These are phyloP conservation scores for Colletotrichum sansevieriae DNA, from an alignment of 2,329 filamentous ascomycete species.

Conservation along the genomic window DNA sequence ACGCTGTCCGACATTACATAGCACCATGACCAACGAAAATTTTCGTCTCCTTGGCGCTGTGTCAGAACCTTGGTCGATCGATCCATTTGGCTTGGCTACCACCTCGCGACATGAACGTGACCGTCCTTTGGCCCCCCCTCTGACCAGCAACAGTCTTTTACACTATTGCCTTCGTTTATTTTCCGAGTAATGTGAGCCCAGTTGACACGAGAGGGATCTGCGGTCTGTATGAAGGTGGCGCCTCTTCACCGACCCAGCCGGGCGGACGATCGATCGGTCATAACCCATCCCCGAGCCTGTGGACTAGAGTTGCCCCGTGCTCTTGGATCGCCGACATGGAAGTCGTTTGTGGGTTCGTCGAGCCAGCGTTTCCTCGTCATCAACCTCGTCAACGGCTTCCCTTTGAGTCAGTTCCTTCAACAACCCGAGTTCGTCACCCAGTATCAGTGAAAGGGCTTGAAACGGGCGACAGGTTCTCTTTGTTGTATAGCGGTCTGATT, in stretches of 20 bases:
- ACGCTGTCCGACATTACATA: constrained; percentile 6
- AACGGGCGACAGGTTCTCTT: constrained; percentile 33
- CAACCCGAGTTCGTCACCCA: constrained; percentile 6
- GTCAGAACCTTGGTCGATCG: constrained; percentile 4
- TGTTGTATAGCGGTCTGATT: constrained; percentile 18
- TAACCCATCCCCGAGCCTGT: neutral
- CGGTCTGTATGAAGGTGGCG: constrained; percentile 5
- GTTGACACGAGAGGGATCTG: neutral
- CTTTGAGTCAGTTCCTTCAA: constrained; percentile 12
- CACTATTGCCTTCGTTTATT: neutral
- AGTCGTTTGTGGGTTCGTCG: constrained; percentile 4
- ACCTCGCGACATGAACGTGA: neutral
- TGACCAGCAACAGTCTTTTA: neutral
- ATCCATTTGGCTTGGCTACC: neutral
- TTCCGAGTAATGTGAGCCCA: neutral
- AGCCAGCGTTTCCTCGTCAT: neutral
- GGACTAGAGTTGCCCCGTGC: constrained; percentile 1
- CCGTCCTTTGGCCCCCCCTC: neutral
- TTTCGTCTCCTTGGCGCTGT: neutral
- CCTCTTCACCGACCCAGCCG: constrained; percentile 3
- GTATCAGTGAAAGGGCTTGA: constrained; percentile 28
- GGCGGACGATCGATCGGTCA: constrained; percentile 10
- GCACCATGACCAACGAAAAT: neutral
- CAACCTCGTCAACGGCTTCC: neutral
- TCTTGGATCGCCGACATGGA: constrained; percentile 9